phyloP scores from a whole-genome alignment of 2,329 filamentous ascomycete genomes.

The Trichoderma sp. region DNA sequence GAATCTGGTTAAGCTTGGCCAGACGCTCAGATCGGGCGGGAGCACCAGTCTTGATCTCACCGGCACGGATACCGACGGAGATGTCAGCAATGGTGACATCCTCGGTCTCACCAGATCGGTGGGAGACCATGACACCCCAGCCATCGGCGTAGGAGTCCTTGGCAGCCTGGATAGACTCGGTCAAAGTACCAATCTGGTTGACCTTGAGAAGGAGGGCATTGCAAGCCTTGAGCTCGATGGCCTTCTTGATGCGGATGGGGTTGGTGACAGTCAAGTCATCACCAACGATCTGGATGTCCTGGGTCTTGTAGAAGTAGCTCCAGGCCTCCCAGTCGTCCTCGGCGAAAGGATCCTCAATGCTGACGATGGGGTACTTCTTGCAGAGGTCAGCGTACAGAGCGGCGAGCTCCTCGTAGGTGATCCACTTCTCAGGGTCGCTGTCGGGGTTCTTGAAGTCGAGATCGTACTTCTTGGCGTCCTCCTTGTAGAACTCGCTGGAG shows the following conservation, averaged over 20 bases:
- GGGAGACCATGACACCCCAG: slow-evolving; percentile 99
- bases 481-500: slow-evolving; percentile 99
- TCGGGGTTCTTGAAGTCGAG: slow-evolving; percentile 99
- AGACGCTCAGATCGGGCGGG: slow-evolving; percentile 95
- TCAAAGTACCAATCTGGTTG: slow-evolving; percentile 99
- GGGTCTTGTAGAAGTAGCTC: slow-evolving; percentile 99
- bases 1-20: slow-evolving; percentile 99
- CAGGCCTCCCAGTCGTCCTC: slow-evolving; percentile 99
- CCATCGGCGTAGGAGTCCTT: slow-evolving; percentile 95
- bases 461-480: slow-evolving; percentile 97
- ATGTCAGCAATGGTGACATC: slow-evolving; percentile 99
- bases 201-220: slow-evolving; percentile 98
- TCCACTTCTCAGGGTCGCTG: slow-evolving; percentile 92
- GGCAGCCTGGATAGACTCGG: slow-evolving; percentile 97
- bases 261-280: slow-evolving; percentile 99
- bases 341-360: slow-evolving; percentile 97
- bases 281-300: slow-evolving; percentile 96
- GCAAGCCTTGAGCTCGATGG: slow-evolving; percentile 97
- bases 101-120: slow-evolving; percentile 98
- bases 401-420: slow-evolving; percentile 97
- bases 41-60: slow-evolving; percentile 99
- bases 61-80: slow-evolving; percentile 90
- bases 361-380: slow-evolving; percentile 97
- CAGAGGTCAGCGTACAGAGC: slow-evolving; percentile 82
- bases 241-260: slow-evolving; percentile 98